Evolutionary conservation across 148 eudicot species (phyloP).

Genomic region (Simmondsia chinensis): DNA sequence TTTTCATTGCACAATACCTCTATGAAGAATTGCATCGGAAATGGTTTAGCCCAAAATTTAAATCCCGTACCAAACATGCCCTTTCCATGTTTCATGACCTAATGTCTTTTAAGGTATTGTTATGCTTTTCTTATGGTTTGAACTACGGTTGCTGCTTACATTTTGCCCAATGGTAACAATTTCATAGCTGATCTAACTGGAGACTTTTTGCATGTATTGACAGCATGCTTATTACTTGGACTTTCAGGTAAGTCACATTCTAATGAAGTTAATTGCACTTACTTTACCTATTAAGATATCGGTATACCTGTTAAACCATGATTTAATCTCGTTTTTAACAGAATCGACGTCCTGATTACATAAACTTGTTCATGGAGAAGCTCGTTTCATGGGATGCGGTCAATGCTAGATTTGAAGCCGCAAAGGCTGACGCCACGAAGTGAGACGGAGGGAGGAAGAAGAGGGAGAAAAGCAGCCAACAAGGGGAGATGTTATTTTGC

Average conservation of each 20-base stretch:
- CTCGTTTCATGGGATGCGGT: constrained; percentile 95
- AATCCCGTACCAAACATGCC: too few relatives aligned
- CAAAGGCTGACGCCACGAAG: constrained; percentile 50
- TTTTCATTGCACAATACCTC: too few relatives aligned
- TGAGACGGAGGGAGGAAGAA: constrained; percentile 22
- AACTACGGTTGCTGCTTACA: too few relatives aligned
- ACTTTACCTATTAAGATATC: neutral
- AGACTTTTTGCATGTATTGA: constrained; percentile 9
- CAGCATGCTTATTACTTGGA: constrained; percentile 98
- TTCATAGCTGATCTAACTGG: too few relatives aligned
- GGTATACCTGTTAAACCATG: neutral
- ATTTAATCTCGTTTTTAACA: constrained; percentile 21
- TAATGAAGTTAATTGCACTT: neutral
- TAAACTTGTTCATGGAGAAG: constrained; percentile 71
- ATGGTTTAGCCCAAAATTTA: too few relatives aligned
- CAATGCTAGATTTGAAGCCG: constrained; percentile 63
- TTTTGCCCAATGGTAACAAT: too few relatives aligned
- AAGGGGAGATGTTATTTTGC: too few relatives aligned
- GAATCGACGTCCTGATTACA: constrained; percentile 89
- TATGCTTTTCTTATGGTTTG: too few relatives aligned
- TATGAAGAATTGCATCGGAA: too few relatives aligned
- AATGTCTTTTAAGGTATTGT: too few relatives aligned
- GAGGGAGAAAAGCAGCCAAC: neutral
- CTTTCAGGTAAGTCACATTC: constrained; percentile 49
- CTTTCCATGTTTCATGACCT: too few relatives aligned